These are phyloP conservation scores for Amaranthus hypochondriacus DNA, from an alignment of 148 eudicot genomes.

Conservation along the genomic window DNA sequence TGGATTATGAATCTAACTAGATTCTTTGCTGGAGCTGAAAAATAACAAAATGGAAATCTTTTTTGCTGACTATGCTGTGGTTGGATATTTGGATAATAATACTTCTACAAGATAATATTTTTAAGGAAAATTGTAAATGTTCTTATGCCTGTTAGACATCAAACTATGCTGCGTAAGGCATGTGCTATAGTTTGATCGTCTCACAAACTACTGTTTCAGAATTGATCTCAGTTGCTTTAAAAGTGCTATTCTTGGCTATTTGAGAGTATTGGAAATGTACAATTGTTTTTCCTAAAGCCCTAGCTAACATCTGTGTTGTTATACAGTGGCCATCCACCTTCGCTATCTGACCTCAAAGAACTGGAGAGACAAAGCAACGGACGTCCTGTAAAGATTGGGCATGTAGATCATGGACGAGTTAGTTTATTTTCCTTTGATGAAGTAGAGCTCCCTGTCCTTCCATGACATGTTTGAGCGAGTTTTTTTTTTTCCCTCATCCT, in stretches of 20 bases:
- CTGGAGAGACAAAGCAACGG: constrained; percentile 53
- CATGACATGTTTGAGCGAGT: constrained; percentile 25
- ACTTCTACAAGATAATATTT: not conserved
- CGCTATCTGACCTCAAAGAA: constrained; percentile 48
- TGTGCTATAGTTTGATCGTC: not conserved
- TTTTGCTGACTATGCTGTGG: no score
- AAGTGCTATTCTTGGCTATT: no score
- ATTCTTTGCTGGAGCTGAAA: no score
- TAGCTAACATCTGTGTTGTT: not conserved
- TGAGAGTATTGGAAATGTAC: not conserved
- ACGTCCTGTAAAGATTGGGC: constrained; percentile 51
- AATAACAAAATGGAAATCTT: no score
- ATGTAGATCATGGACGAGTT: constrained; percentile 70
- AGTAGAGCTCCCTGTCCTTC: constrained; percentile 59
- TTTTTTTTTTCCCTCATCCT: no score
- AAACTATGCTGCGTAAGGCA: not conserved
- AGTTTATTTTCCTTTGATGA: constrained; percentile 58
- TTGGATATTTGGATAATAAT: not conserved
- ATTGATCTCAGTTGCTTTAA: no score
- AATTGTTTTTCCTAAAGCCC: not conserved
- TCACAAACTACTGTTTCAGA: not conserved
- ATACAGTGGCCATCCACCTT: constrained; percentile 60
- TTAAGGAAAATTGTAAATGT: not conserved
- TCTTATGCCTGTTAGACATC: not conserved
- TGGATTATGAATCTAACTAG: no score